These are phyloP conservation scores for Ophiosphaerella korrae DNA, from an alignment of 2,329 filamentous ascomycete genomes.

Conservation along the genomic window DNA sequence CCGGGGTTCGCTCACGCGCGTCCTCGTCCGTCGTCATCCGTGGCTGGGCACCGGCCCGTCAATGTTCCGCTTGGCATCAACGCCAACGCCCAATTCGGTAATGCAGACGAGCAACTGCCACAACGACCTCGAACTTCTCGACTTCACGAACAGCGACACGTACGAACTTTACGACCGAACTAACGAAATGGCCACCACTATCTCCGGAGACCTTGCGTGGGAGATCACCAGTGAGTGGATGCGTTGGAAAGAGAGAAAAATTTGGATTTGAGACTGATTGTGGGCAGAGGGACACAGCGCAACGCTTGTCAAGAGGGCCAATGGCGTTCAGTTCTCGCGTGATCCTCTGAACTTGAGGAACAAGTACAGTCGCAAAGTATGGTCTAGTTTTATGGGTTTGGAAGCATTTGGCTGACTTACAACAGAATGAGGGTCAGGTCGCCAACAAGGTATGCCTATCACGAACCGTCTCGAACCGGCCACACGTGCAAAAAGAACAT, in stretches of 20 bases:
- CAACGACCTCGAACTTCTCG: slow-evolving; percentile 29
- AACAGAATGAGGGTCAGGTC: slow-evolving; percentile 85
- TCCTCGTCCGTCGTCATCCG: slow-evolving; percentile 1
- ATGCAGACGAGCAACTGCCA: slow-evolving; percentile 29
- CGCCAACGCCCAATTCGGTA: slow-evolving; percentile 32
- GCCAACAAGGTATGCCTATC: slow-evolving; percentile 78
- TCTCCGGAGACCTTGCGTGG: slow-evolving; percentile 93
- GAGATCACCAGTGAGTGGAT: slow-evolving; percentile 84
- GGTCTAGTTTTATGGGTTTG: slow-evolving; percentile 12
- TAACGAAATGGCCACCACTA: slow-evolving; percentile 59
- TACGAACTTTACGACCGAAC: slow-evolving; percentile 35
- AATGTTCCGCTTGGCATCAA: slow-evolving; percentile 28
- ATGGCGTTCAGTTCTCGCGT: slow-evolving; percentile 87
- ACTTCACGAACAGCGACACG: slow-evolving; percentile 24
- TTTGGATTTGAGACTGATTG: slow-evolving; percentile 15
- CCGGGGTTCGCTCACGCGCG: not conserved
- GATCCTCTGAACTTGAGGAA: slow-evolving; percentile 94
- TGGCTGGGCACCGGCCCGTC: slow-evolving; percentile 12
- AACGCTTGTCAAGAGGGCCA: slow-evolving; percentile 89
- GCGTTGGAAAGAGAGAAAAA: not conserved
- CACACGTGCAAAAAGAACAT: not conserved
- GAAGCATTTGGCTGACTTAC: slow-evolving; percentile 28
- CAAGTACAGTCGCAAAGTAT: slow-evolving; percentile 88
- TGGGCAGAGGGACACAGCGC: slow-evolving; percentile 79
- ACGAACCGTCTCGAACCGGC: slow-evolving; percentile 4